Percentiles rank a stretch among this genome's conserved stretches.
Evolutionary conservation across 2,329 filamentous ascomycete species (phyloP).

Genomic region (Grosmannia penicillata): DNA sequence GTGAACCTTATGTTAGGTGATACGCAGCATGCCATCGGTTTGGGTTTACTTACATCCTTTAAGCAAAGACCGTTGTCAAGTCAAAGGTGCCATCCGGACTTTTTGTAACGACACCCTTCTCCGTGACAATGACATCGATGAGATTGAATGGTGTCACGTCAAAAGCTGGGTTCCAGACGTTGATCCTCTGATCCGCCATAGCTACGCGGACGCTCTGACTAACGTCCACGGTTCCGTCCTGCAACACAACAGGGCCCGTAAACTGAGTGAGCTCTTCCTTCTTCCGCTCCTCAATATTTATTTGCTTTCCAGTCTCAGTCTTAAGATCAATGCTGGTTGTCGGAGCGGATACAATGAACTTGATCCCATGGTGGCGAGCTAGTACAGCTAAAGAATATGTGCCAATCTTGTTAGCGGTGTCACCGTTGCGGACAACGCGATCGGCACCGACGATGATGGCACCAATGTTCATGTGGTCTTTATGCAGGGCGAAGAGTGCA

Average conservation of each 20-base stretch:
- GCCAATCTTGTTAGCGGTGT: slow-evolving; percentile 97
- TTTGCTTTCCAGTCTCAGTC: slow-evolving; percentile 62
- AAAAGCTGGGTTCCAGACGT: slow-evolving; percentile 94
- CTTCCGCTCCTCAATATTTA: slow-evolving; percentile 81
- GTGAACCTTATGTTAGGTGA: no score
- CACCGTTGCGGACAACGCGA: slow-evolving; percentile 86
- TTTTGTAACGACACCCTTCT: slow-evolving; percentile 77
- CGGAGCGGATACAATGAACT: slow-evolving; percentile 89
- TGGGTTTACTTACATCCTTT: no score
- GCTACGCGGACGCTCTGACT: slow-evolving; percentile 55
- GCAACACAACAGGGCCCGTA: slow-evolving; percentile 56
- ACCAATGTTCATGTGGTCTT: slow-evolving; percentile 51
- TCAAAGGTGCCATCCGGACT: slow-evolving; percentile 54
- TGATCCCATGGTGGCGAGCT: slow-evolving; percentile 73
- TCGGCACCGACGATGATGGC: slow-evolving; percentile 93
- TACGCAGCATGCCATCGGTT: no score
- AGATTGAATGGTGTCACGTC: slow-evolving; percentile 81
- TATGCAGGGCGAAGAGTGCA: slow-evolving; percentile 55
- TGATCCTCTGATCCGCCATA: slow-evolving; percentile 63
- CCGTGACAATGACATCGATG: slow-evolving; percentile 90
- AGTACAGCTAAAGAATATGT: slow-evolving; percentile 90
- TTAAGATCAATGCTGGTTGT: slow-evolving; percentile 84
- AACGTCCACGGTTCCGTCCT: slow-evolving; percentile 49
- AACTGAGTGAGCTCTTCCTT: slow-evolving; percentile 71
- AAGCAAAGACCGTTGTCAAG: slow-evolving; percentile 24